Percentiles rank a stretch among this genome's conserved stretches.
Evolutionary conservation across 805 yeast genomes (phyloP).

Genomic region (Ogataea ramenticola): DNA sequence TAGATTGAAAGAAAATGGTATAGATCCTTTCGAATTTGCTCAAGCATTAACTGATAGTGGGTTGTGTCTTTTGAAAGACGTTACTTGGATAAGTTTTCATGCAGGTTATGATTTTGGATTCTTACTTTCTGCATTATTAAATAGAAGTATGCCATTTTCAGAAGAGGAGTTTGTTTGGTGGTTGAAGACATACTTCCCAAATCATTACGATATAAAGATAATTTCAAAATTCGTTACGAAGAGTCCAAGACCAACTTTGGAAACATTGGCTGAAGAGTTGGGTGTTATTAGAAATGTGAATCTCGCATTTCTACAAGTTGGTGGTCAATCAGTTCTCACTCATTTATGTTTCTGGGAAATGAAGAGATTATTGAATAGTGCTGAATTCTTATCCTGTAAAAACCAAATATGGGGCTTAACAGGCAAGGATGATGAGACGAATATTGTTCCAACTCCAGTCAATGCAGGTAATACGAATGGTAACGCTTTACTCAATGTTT

Average conservation of each 20-base stretch:
- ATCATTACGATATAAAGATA: slow-evolving; percentile 72
- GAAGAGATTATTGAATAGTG: slow-evolving; percentile 18
- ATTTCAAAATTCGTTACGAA: slow-evolving; percentile 21
- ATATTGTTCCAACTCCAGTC: slow-evolving; percentile 1
- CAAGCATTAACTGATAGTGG: slow-evolving; percentile 84
- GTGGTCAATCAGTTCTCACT: slow-evolving; percentile 56
- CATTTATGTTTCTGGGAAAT: slow-evolving; percentile 60
- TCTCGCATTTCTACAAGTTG: slow-evolving; percentile 45
- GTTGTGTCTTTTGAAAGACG: slow-evolving; percentile 57
- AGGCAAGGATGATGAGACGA: slow-evolving; percentile 3
- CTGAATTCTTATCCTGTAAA: slow-evolving; percentile 12
- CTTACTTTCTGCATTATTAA: slow-evolving; percentile 66
- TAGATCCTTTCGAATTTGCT: slow-evolving; percentile 73
- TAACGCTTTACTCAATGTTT: not conserved
- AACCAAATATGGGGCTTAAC: slow-evolving; percentile 26
- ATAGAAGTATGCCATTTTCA: slow-evolving; percentile 70
- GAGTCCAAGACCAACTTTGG: slow-evolving; percentile 40
- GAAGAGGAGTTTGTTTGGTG: slow-evolving; percentile 73
- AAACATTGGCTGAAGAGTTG: slow-evolving; percentile 62
- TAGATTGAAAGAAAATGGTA: slow-evolving; percentile 68
- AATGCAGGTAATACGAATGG: not conserved
- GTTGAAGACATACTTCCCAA: slow-evolving; percentile 70
- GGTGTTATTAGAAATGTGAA: slow-evolving; percentile 55
- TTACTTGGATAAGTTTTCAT: slow-evolving; percentile 89
- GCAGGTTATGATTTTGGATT: slow-evolving; percentile 94